Evolutionary conservation across 2,329 filamentous ascomycete species (phyloP).

Genomic region (Neonectria sp.): DNA sequence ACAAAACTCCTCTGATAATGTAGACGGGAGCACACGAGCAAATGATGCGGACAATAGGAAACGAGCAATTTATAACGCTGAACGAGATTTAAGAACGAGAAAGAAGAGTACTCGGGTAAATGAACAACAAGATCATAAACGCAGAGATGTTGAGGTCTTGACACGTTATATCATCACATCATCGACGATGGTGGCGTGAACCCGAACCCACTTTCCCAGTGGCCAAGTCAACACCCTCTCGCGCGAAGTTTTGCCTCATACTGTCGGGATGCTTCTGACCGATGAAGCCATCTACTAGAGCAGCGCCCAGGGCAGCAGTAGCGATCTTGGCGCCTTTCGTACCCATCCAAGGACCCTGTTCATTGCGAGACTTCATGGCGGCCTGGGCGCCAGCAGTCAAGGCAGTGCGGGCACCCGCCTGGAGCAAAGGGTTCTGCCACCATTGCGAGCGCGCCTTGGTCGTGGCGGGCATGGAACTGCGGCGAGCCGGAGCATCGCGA

Average conservation of each 20-base stretch:
- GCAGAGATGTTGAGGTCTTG: background rate
- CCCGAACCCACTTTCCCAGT: constrained; percentile 30
- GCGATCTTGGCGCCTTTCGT: constrained; percentile 65
- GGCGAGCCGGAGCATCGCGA: constrained; percentile 41
- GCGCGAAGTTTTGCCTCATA: constrained; percentile 45
- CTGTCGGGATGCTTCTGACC: constrained; percentile 51
- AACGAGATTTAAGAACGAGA: background rate
- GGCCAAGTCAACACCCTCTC: constrained; percentile 45
- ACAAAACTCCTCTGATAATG: background rate
- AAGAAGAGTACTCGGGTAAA: background rate
- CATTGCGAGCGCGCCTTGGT: constrained; percentile 46
- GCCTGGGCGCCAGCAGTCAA: constrained; percentile 65
- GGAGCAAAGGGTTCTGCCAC: constrained; percentile 57
- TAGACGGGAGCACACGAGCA: background rate
- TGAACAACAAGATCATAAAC: background rate
- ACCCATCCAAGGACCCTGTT: constrained; percentile 63
- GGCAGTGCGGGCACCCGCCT: constrained; percentile 62
- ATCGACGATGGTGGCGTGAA: constrained; percentile 23
- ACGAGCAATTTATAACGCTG: background rate
- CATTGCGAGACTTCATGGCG: constrained; percentile 62
- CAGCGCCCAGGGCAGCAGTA: constrained; percentile 64
- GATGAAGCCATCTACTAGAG: constrained; percentile 63
- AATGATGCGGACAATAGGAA: background rate
- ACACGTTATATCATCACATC: background rate
- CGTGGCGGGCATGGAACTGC: constrained; percentile 53